These are phyloP conservation scores for Xylaria longipes DNA, from an alignment of 495 filamentous ascomycete genomes.

Conservation along the genomic window DNA sequence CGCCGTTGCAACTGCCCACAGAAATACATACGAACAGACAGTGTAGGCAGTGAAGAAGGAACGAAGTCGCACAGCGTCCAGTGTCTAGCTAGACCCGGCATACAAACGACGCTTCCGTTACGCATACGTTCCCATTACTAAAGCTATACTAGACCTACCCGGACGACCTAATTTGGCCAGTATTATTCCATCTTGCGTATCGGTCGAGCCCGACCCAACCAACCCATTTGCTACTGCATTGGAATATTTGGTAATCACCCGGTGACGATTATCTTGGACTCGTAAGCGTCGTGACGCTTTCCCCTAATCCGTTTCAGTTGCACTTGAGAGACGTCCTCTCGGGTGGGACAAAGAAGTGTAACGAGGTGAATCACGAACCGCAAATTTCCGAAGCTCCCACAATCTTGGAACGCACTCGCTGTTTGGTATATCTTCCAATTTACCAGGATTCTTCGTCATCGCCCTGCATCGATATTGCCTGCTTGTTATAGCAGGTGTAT, in stretches of 20 bases:
- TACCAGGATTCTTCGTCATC: constrained; percentile 9
- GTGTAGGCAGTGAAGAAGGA: constrained; percentile 7
- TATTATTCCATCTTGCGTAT: neutral
- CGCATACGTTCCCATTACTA: constrained; percentile 15
- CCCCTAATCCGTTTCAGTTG: neutral
- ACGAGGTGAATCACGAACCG: constrained; percentile 6
- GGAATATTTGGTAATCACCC: constrained; percentile 12
- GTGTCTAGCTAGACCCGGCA: neutral
- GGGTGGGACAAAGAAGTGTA: neutral
- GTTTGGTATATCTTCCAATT: constrained; percentile 18
- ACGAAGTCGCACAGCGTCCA: constrained; percentile 12
- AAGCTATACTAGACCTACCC: constrained; percentile 1
- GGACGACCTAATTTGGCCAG: constrained; percentile 1
- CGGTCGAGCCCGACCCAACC: neutral
- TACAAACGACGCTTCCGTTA: constrained; percentile 5
- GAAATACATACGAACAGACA: constrained; percentile 11
- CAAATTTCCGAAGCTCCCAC: constrained; percentile 5
- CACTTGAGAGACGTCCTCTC: neutral
- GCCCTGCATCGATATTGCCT: constrained; percentile 20
- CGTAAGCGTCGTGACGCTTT: neutral
- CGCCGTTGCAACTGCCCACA: constrained; percentile 11
- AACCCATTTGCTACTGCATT: constrained; percentile 5
- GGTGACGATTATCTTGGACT: neutral
- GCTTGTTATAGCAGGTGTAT: constrained; percentile 7
- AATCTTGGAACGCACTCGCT: constrained; percentile 2